Evolutionary conservation across 2,329 filamentous ascomycete genomes (phyloP).

Genomic region (Sporothrix protearum): DNA sequence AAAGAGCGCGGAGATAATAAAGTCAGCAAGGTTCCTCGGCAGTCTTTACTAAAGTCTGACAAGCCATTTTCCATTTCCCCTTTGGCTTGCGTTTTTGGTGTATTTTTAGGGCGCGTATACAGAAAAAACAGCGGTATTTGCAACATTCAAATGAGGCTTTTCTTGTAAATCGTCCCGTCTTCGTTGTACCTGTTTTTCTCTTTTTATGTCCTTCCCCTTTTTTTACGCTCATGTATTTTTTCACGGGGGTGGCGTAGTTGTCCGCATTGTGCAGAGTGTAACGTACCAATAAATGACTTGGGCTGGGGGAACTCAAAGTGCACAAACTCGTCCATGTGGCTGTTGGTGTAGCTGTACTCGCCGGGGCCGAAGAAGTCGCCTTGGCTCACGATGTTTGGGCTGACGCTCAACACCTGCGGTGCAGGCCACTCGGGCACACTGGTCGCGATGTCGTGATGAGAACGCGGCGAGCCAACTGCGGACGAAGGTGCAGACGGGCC

Average conservation of each 20-base stretch:
- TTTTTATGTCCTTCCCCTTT: not conserved
- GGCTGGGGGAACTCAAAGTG: conserved; percentile 46
- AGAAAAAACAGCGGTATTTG: not conserved
- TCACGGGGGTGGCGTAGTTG: not conserved
- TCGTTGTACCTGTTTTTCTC: not conserved
- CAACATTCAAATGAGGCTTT: not conserved
- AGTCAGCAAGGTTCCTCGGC: conserved; percentile 36
- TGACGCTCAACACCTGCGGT: conserved; percentile 54
- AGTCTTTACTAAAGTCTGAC: not conserved
- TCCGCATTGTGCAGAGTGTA: conserved; percentile 33
- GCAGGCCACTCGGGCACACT: conserved; percentile 58
- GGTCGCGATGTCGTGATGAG: conserved; percentile 55
- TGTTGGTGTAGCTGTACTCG: conserved; percentile 53
- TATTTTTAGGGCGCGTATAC: not conserved
- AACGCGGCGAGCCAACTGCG: conserved; percentile 64
- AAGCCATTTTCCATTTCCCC: not conserved
- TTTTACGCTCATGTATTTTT: not conserved
- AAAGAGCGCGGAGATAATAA: conserved; percentile 43
- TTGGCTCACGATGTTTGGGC: conserved; percentile 60
- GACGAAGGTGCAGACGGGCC: conserved; percentile 64
- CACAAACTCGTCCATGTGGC: conserved; percentile 50
- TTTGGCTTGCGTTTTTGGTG: not conserved
- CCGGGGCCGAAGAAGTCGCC: conserved; percentile 52
- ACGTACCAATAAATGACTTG: conserved; percentile 55
- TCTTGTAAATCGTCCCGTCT: not conserved